Percentiles rank a stretch among this genome's conserved stretches.
Evolutionary conservation across 2,329 filamentous ascomycete species (phyloP).

Genomic region (Monosporascus sp.): DNA sequence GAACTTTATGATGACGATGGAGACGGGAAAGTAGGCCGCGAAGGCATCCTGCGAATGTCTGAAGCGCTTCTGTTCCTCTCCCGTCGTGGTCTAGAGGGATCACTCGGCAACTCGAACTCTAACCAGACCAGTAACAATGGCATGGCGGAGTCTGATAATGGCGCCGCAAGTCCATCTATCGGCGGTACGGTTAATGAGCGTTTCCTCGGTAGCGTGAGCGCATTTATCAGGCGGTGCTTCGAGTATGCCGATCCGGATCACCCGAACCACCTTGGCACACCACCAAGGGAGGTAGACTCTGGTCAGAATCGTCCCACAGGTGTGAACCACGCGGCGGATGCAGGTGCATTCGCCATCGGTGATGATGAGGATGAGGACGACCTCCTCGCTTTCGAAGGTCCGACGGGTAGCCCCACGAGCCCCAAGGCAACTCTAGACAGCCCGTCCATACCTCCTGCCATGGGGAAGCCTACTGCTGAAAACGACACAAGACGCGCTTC

Average conservation of each 20-base stretch:
- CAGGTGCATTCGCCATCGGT: slow-evolving; percentile 65
- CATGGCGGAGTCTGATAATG: slow-evolving; percentile 28
- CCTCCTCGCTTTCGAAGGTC: slow-evolving; percentile 54
- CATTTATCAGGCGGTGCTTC: slow-evolving; percentile 93
- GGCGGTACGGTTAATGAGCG: slow-evolving; percentile 71
- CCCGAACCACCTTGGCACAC: slow-evolving; percentile 49
- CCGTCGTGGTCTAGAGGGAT: slow-evolving; percentile 75
- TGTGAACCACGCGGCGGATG: slow-evolving; percentile 24
- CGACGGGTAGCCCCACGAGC: slow-evolving; percentile 35
- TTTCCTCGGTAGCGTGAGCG: slow-evolving; percentile 88
- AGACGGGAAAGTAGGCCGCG: slow-evolving; percentile 87
- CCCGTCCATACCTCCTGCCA: slow-evolving; percentile 29
- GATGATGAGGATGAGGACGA: slow-evolving; percentile 49
- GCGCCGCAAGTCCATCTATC: slow-evolving; percentile 33
- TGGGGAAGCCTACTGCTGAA: slow-evolving; percentile 20
- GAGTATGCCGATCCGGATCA: slow-evolving; percentile 96
- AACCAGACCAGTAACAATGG: slow-evolving; percentile 44
- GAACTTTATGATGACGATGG: slow-evolving; percentile 91
- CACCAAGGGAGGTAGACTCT: slow-evolving; percentile 25
- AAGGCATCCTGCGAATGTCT: slow-evolving; percentile 91
- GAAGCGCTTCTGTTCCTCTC: slow-evolving; percentile 92
- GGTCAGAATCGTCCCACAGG: slow-evolving; percentile 17
- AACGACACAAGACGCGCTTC: slow-evolving; percentile 37
- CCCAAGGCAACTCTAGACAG: slow-evolving; percentile 37
- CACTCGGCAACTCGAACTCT: slow-evolving; percentile 60